Evolutionary conservation across 148 eudicot genomes (phyloP).

Genomic region (Agrostemma githago): DNA sequence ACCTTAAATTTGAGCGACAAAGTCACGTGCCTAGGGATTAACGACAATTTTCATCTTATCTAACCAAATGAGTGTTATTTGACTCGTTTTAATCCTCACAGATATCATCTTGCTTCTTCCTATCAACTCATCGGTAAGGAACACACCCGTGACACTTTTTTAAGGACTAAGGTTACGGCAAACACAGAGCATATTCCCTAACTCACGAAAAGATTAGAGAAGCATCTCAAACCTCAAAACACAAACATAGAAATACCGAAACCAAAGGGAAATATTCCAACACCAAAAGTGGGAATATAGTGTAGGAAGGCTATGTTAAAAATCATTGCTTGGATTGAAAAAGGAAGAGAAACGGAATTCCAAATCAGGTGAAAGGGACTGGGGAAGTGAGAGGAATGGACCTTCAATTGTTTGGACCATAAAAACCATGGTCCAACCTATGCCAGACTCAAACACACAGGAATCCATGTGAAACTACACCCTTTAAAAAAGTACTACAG

Average conservation of each 20-base stretch:
- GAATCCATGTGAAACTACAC: slow-evolving; percentile 46
- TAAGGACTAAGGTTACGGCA: background rate
- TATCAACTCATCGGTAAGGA: background rate
- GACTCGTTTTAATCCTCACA: no score
- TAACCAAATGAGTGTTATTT: no score
- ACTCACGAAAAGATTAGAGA: background rate
- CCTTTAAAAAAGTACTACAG: slow-evolving; percentile 19
- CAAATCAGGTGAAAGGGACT: background rate
- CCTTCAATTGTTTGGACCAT: slow-evolving; percentile 17
- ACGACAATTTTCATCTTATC: no score
- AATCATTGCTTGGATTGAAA: slow-evolving; percentile 12
- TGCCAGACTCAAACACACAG: slow-evolving; percentile 39
- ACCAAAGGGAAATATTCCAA: background rate
- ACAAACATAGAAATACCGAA: background rate
- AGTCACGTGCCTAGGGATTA: no score
- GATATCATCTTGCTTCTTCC: background rate
- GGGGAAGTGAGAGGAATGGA: background rate
- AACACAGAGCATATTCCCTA: background rate
- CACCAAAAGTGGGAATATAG: background rate
- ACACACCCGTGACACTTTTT: background rate
- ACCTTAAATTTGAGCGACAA: no score
- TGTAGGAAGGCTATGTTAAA: background rate
- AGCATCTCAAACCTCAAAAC: background rate
- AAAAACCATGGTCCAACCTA: slow-evolving; percentile 38
- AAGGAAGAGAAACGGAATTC: slow-evolving; percentile 26